Conservation (phyloP, 2,329 filamentous ascomycete genomes). For the Trichoderma afroharzianum region DNA sequence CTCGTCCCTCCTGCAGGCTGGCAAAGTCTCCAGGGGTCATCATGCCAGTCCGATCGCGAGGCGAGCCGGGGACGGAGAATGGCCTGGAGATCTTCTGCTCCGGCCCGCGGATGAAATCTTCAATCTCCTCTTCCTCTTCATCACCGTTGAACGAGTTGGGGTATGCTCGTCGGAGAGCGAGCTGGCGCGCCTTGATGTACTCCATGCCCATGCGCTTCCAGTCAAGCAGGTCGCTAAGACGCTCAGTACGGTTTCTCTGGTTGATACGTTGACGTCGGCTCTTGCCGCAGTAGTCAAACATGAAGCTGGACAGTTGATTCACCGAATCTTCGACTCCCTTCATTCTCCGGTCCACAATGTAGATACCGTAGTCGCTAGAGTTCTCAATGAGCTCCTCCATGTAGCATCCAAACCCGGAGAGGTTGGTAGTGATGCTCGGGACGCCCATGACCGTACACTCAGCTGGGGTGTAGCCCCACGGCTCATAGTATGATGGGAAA, state of each 20-base stretch:
- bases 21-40: slow-evolving; percentile 99
- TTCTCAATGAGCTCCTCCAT: slow-evolving; percentile 99
- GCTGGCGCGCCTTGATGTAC: slow-evolving; percentile 93
- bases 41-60: slow-evolving; percentile 87
- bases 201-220: slow-evolving; percentile 99
- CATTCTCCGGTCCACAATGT: slow-evolving; percentile 92
- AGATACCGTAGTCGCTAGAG: slow-evolving; percentile 96
- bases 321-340: slow-evolving; percentile 98
- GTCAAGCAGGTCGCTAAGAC: slow-evolving; percentile 89
- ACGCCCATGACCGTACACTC: slow-evolving; percentile 99
- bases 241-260: slow-evolving; percentile 94
- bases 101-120: slow-evolving; percentile 85
- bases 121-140: slow-evolving; percentile 60
- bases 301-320: slow-evolving; percentile 81
- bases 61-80: slow-evolving; percentile 89
- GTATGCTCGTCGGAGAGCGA: slow-evolving; percentile 88
- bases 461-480: slow-evolving; percentile 97
- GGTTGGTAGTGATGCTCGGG: slow-evolving; percentile 94
- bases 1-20: slow-evolving; percentile 87
- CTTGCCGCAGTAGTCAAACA: slow-evolving; percentile 93
- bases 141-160: slow-evolving; percentile 78
- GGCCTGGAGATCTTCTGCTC: slow-evolving; percentile 95
- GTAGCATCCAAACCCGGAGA: slow-evolving; percentile 97
- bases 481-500: slow-evolving; percentile 97
- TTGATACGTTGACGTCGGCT: slow-evolving; percentile 96